Evolutionary conservation across 108 stramenopile genomes (phyloP), one percentile per base, ranked within the genome.

Genomic region (Cyclostephanos tholiformis): DNA sequence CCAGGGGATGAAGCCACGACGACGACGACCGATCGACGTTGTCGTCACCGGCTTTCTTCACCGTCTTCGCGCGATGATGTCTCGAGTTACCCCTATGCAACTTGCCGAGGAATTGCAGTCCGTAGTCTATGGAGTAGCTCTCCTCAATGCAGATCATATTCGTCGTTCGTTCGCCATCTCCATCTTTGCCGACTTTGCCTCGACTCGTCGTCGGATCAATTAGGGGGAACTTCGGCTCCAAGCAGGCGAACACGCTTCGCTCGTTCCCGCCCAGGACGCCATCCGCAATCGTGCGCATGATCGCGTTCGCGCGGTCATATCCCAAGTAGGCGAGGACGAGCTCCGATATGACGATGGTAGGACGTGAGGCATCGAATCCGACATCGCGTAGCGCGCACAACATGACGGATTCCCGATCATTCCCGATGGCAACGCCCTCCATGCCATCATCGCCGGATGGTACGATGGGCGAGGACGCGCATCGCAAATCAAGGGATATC

Each of bases 301-400:
- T 65, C 7, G 71, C 78, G 63, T 82, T 73, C n/a, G 72, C 82
- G 19, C 74, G 46, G 32, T 71, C 48, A 17, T 49, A 23, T 38
- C 74, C 72, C 23, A 94, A 67, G 69, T 94, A 94, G 11, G 89
- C 82, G 43, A 94, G 58, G 11, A 94, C 90, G 16, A 94, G 76
- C 55, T 94, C 92, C 2, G 89, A 88, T 25, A 91, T 20, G 19
- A 90, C 77, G 30, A 94, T 71, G 17, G 89, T 88, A 17, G 90
- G 85, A 36, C 63, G 60, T 13, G 46, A 69, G 43, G 71, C 1
- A 51, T 86, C 68, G 17, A 79, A 70, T 49, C 69, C 64, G 46
- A 62, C 68, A 16, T 55, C 27, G 8, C 39, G 35, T 35, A 72
- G 39, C 51, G 78, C 68, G 5, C 36, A 66, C 7, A 66, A 72